Conservation (phyloP, 2,329 filamentous ascomycete species). For the Aaosphaeria arxii region DNA sequence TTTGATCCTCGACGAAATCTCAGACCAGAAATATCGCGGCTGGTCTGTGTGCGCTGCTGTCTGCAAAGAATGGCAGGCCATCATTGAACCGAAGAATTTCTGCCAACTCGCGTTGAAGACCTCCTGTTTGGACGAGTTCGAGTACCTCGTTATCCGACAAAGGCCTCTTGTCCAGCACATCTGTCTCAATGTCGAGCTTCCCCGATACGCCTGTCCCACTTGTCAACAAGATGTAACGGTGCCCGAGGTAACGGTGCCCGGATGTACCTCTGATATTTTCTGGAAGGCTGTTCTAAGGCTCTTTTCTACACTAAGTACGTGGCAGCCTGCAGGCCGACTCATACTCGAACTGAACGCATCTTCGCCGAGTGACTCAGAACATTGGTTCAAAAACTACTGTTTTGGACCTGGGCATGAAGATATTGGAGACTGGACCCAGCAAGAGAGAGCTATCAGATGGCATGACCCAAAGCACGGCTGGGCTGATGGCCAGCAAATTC, state of each 20-base stretch:
- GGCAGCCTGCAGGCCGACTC: constrained; percentile 14
- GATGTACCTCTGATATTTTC: constrained; percentile 9
- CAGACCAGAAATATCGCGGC: constrained; percentile 13
- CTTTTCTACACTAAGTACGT: constrained; percentile 18
- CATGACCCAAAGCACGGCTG: constrained; percentile 17
- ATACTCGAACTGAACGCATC: constrained; percentile 17
- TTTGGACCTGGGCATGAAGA: constrained; percentile 18
- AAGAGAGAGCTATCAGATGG: constrained; percentile 16
- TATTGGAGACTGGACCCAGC: constrained; percentile 12
- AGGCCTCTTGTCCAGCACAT: constrained; percentile 17
- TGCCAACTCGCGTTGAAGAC: constrained; percentile 13
- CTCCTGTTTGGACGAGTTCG: constrained; percentile 15
- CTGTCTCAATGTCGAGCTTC: constrained; percentile 17
- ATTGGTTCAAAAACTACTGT: constrained; percentile 18
- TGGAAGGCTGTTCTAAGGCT: constrained; percentile 13
- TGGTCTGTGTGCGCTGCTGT: constrained; percentile 15
- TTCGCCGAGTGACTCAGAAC: constrained; percentile 19
- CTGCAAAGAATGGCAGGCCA: constrained; percentile 16
- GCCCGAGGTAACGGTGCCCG: constrained; percentile 3
- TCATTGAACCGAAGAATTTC: constrained; percentile 17
- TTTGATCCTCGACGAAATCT: constrained; percentile 14
- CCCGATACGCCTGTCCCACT: constrained; percentile 14
- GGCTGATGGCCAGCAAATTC: constrained; percentile 13
- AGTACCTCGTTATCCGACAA: constrained; percentile 16
- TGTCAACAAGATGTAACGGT: constrained; percentile 9